phyloP scores from a whole-genome alignment of 106 monocot genomes.

The Phalaenopsis equestris region DNA sequence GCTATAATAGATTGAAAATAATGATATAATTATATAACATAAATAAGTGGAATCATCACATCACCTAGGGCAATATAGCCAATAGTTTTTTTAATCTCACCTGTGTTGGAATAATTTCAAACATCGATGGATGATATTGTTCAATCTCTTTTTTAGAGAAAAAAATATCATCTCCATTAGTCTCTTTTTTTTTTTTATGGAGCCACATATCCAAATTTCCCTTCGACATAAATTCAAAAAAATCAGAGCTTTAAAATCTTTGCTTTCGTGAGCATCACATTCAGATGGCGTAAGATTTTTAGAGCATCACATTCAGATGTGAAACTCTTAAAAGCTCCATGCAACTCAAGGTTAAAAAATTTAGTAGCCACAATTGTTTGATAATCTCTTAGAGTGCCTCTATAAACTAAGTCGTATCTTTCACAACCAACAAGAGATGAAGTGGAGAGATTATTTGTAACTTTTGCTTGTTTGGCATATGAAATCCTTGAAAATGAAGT shows the following conservation, averaged over 20 bases:
- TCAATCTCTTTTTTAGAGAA: no score
- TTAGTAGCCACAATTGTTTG: slow-evolving; percentile 21
- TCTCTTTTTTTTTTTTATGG: not conserved
- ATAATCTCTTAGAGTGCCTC: not conserved
- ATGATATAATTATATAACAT: not conserved
- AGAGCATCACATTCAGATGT: slow-evolving; percentile 35
- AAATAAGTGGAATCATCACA: not conserved
- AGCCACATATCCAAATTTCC: slow-evolving; percentile 26
- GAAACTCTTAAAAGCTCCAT: slow-evolving; percentile 36
- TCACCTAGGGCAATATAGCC: not conserved
- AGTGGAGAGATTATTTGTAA: slow-evolving; percentile 24
- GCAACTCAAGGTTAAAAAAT: slow-evolving; percentile 23
- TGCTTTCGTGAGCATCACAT: slow-evolving; percentile 11
- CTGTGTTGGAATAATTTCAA: not conserved
- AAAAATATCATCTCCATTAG: no score
- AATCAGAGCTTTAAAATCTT: slow-evolving; percentile 33
- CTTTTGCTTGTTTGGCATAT: slow-evolving; percentile 17
- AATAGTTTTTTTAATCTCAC: not conserved
- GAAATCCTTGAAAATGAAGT: slow-evolving; percentile 6
- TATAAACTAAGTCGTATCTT: slow-evolving; percentile 28
- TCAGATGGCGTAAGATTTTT: slow-evolving; percentile 22
- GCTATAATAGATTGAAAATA: no score
- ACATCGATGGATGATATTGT: no score
- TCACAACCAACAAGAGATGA: slow-evolving; percentile 19
- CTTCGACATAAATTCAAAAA: slow-evolving; percentile 22